Evolutionary conservation across 352 stramenopile species (phyloP).

Genomic region (Pythium biforme): DNA sequence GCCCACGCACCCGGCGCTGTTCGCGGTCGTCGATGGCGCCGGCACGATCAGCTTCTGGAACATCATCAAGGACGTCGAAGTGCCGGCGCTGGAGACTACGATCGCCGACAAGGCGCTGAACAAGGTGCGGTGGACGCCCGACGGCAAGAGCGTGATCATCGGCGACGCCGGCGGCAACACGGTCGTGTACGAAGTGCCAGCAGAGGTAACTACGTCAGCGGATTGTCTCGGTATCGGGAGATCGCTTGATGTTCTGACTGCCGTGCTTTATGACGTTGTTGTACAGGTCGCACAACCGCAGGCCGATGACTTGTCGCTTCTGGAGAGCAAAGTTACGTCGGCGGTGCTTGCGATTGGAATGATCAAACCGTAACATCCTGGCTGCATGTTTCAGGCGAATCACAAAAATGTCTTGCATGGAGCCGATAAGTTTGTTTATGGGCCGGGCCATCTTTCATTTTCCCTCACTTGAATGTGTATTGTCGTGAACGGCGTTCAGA

Average conservation of each 20-base stretch:
- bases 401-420: background rate
- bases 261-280: too few relatives aligned
- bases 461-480: background rate
- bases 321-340: constrained; percentile 70
- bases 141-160: constrained; percentile 78
- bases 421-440: background rate
- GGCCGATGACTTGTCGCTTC: constrained; percentile 51
- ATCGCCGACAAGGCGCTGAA: constrained; percentile 75
- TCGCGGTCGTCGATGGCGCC: constrained; percentile 78
- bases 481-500: too few relatives aligned
- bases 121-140: constrained; percentile 79
- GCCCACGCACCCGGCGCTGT: constrained; percentile 70
- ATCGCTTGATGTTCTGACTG: too few relatives aligned
- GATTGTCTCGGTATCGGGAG: too few relatives aligned
- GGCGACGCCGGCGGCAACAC: constrained; percentile 75
- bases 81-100: constrained; percentile 61
- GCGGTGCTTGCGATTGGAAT: constrained; percentile 43
- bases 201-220: too few relatives aligned
- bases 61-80: constrained; percentile 81
- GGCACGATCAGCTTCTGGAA: constrained; percentile 83
- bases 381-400: background rate
- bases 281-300: constrained; percentile 63
- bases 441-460: background rate
- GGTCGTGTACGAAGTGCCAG: constrained; percentile 76
- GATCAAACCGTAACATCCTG: constrained; percentile 36